Evolutionary conservation across 768 basidiomycete species (phyloP).

Genomic region (Hysterangium stoloniferum): DNA sequence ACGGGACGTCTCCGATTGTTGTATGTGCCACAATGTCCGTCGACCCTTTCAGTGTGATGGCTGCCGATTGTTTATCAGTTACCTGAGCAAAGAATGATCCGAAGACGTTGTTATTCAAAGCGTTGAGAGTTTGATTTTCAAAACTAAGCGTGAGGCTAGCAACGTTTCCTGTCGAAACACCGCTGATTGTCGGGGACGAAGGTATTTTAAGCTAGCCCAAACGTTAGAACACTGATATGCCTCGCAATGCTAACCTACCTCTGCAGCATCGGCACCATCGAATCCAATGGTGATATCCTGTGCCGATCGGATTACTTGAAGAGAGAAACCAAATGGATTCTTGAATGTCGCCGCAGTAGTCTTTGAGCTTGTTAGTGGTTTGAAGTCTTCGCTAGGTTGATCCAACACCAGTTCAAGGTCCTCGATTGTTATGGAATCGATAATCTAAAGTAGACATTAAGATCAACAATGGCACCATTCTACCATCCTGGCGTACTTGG

Average conservation of each 20-base stretch:
- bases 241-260: slow-evolving; percentile 29
- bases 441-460: slow-evolving; percentile 35
- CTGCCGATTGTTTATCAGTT: slow-evolving; percentile 38
- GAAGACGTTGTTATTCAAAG: slow-evolving; percentile 50
- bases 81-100: slow-evolving; percentile 49
- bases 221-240: neutral
- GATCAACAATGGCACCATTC: neutral
- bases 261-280: slow-evolving; percentile 43
- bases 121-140: slow-evolving; percentile 44
- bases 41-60: slow-evolving; percentile 45
- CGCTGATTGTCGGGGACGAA: slow-evolving; percentile 39
- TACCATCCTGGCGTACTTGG: slow-evolving; percentile 26
- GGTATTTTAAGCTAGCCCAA: slow-evolving; percentile 43
- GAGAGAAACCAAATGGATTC: slow-evolving; percentile 71
- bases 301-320: slow-evolving; percentile 52
- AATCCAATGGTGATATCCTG: slow-evolving; percentile 46
- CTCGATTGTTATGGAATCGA: slow-evolving; percentile 51
- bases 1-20: slow-evolving; percentile 53
- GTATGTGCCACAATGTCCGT: slow-evolving; percentile 55
- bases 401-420: slow-evolving; percentile 50
- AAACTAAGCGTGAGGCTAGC: slow-evolving; percentile 53
- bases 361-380: slow-evolving; percentile 51
- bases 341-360: slow-evolving; percentile 50
- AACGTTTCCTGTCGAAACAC: slow-evolving; percentile 64
- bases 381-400: slow-evolving; percentile 45